Evolutionary conservation across 495 filamentous ascomycete species (phyloP).

Genomic region (Penicillium desertorum): DNA sequence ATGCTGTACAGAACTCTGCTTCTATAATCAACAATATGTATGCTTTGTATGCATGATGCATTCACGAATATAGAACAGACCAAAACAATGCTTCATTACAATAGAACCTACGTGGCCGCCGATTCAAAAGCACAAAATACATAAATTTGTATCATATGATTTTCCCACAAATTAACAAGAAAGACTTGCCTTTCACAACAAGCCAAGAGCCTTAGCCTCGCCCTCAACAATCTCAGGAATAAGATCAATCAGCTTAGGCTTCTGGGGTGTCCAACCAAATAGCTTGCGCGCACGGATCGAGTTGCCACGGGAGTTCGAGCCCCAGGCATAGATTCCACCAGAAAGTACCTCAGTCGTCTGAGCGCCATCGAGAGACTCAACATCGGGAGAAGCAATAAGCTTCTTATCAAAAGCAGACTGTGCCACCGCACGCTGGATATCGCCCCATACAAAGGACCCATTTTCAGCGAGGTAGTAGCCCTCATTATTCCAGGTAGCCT

Average conservation of each 20-base stretch:
- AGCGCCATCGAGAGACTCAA: constrained; percentile 37
- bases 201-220: constrained; percentile 57
- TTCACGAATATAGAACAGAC: not conserved
- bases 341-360: constrained; percentile 34
- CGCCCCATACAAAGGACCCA: constrained; percentile 69
- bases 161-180: not conserved
- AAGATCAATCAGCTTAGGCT: constrained; percentile 53
- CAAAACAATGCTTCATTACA: not conserved
- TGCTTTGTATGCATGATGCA: not conserved
- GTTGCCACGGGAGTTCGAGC: constrained; percentile 62
- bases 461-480: constrained; percentile 77
- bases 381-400: constrained; percentile 57
- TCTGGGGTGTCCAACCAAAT: constrained; percentile 62
- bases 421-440: constrained; percentile 61
- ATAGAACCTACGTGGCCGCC: not conserved
- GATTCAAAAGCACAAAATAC: not conserved
- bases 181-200: constrained; percentile 45
- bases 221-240: constrained; percentile 54
- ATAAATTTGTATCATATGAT: not conserved
- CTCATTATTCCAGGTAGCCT: constrained; percentile 69
- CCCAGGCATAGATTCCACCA: constrained; percentile 50
- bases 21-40: not conserved
- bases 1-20: too few species aligned
- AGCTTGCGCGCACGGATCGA: constrained; percentile 63
- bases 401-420: constrained; percentile 62